Evolutionary conservation across 2,329 filamentous ascomycete genomes (phyloP), one percentile per base, ranked within the genome.

Genomic region (Cytospora chrysosperma): DNA sequence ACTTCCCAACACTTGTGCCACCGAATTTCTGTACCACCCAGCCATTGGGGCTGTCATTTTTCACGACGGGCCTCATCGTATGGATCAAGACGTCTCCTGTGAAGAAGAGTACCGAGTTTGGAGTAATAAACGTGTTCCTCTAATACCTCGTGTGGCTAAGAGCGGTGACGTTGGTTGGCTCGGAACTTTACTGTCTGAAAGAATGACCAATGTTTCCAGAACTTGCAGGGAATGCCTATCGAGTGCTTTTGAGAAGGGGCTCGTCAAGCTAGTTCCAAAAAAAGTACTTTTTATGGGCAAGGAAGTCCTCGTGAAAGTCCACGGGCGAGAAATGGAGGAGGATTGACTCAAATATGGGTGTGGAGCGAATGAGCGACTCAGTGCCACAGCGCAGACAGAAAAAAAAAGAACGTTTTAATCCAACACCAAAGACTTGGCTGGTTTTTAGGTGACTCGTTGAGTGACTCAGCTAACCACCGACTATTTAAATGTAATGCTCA

Each of bases 11-110:
- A 73, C 92, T 96, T 59, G 94, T 99, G 58, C 94, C 94, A 67
- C 93, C 93, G 76, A 96, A 97, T 77, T 97, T 97, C 76, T 97
- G 93, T 57, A 97, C 90, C 32, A 96, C 83, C 93, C 93, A 97
- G 69, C 82, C 82, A 68, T 81, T 79, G 54, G 67, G 64, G 61
- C 72, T 71, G 59, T 59, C 55, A 65, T 75, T 75, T 59, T 69
- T 72, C 30, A 71, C 34, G 21, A 68, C 59, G 13, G 68, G 26
- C 65, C 66, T 66, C 72, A 73, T 73, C 50, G n/a, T 62, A 21
- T 19, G 24, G 19, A 13, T n/a, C 15, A 10, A 40, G 30, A 26
- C 27, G 28, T 37, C 53, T 52, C 54, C 40, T 40, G 52, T 26
- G 47, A 47, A 24, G 12, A 15, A 21, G 59, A 24, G n/a, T 5